Percentiles rank a stretch among this genome's conserved stretches.
Conservation (phyloP, 768 basidiomycete species). For the Tricholoma bakamatsutake region DNA sequence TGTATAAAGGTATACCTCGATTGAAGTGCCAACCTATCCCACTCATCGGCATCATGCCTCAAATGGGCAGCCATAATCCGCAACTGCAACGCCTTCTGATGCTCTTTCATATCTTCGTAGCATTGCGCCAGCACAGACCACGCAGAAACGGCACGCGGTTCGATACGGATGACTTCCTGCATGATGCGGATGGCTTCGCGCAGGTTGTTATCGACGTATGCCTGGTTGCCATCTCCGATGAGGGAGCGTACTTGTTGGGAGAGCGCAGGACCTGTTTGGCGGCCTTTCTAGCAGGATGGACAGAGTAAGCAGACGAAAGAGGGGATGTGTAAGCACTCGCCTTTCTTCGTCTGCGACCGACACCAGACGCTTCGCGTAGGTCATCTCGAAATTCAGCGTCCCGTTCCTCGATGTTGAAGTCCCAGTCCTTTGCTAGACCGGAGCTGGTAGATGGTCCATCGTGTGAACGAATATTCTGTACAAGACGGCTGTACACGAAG, state of each 20-base stretch:
- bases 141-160: conserved; percentile 75
- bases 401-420: conserved; percentile 61
- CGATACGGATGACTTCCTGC: conserved; percentile 91
- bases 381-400: conserved; percentile 71
- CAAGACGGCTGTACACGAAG: conserved; percentile 47
- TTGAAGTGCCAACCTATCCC: conserved; percentile 74
- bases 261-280: conserved; percentile 43
- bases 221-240: conserved; percentile 83
- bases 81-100: conserved; percentile 70
- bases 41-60: conserved; percentile 76
- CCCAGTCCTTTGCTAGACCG: conserved; percentile 64
- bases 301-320: neutral
- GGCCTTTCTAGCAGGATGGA: conserved; percentile 32
- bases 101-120: conserved; percentile 66
- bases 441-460: conserved; percentile 35
- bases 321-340: conserved; percentile 19
- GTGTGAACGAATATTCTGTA: conserved; percentile 55
- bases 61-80: conserved; percentile 91
- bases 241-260: conserved; percentile 69
- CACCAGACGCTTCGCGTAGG: conserved; percentile 66
- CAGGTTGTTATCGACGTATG: conserved; percentile 69
- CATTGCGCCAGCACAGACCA: conserved; percentile 89
- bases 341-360: conserved; percentile 48
- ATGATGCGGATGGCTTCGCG: conserved; percentile 70
- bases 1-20: conserved; percentile 46